These are phyloP conservation scores for Benincasa hispida DNA, from an alignment of 306 rosid species.

Conservation along the genomic window DNA sequence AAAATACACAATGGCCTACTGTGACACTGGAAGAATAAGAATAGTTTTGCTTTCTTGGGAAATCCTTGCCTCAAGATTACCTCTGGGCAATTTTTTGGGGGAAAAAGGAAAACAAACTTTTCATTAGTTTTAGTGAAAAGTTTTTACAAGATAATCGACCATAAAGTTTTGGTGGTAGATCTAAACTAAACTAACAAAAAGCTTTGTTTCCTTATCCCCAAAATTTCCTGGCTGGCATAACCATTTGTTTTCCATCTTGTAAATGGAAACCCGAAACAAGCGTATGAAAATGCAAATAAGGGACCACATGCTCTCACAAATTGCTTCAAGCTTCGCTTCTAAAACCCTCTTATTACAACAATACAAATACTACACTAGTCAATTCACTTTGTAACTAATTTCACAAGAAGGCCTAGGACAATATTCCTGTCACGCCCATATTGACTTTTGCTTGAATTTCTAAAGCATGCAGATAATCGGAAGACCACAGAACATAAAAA, in stretches of 20 bases:
- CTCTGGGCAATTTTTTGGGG: neutral
- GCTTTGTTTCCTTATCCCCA: no score
- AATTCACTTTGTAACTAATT: neutral
- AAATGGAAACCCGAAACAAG: neutral
- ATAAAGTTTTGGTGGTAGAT: no score
- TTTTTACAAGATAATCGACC: neutral
- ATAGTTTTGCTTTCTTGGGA: neutral
- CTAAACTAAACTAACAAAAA: no score
- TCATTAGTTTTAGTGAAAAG: neutral
- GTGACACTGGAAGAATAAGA: neutral
- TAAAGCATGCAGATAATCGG: neutral
- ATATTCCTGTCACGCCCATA: neutral
- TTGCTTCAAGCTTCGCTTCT: neutral
- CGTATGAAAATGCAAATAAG: neutral
- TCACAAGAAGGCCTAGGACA: neutral
- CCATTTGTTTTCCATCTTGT: no score
- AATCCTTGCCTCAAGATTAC: neutral
- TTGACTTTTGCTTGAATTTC: neutral
- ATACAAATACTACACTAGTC: no score
- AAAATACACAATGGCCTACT: neutral
- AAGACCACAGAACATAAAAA: neutral
- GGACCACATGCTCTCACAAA: neutral
- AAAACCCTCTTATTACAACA: neutral
- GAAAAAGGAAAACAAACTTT: neutral
- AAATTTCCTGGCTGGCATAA: no score